Base-by-base conservation (phyloP, 169 alveolate genomes). In the Plasmodium relictum region DNA sequence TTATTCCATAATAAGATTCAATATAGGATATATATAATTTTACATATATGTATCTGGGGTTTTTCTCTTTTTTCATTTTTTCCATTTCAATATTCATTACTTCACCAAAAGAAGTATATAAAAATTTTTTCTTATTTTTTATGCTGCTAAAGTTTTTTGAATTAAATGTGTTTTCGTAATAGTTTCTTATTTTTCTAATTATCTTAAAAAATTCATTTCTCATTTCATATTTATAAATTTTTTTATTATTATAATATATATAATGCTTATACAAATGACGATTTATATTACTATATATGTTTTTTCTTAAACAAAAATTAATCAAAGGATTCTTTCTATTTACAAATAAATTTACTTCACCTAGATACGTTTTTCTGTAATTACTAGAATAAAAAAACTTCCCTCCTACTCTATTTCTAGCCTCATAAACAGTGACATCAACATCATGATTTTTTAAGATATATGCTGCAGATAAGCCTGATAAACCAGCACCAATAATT, bases 381-480 rank as follows among this genome's bases (percentile, higher is more conserved):
- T 56, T 41, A 3, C 42, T 39, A 10, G 91, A 83, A 42, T 18
- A 68, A 18, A 68, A n/a, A 83, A 31, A 83, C 10, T 68, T 83
- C 6, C 91, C 91, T 16, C 91, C 91, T 52, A 83, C 41, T 68
- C 91, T 0, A 61, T 69, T 83, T 16, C 91, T 22, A 26, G 91
- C 91, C 68, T 83, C 91, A 56, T 83, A 83, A 18, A 83, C 50
- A 6, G 72, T 69, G 9, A 83, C 85, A 37, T 83, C 91, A 0
- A 83, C 59, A 56, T 83, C 66, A 69, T 83, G 54, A n/a, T 48
- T 83, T 22, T 56, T 61, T 12, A 83, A n/a, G 2, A 83, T 71
- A 42, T 83, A 83, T 68, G 91, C 91, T 50, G 91, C 91, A 24
- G 91, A 44, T 12, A 83, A 65, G 6, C 91, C 91, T 2, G 91